Conservation (phyloP, 768 basidiomycete species). For the Psilocybe sp. region DNA sequence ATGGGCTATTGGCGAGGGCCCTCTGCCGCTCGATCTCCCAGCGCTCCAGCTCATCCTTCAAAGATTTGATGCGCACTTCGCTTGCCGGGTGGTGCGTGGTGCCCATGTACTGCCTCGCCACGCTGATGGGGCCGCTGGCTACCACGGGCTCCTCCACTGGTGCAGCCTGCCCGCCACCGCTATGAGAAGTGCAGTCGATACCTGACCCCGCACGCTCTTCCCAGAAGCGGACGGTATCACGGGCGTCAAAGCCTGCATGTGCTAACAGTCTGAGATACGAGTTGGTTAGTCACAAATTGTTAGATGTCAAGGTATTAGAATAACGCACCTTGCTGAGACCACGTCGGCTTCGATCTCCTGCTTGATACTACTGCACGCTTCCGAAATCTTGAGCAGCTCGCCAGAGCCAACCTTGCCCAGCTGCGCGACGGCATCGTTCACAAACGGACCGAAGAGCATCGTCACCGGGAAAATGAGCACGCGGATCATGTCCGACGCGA, state of each 20-base stretch:
- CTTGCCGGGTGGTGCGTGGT: conserved; percentile 62
- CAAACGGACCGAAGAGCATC: conserved; percentile 90
- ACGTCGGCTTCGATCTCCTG: conserved; percentile 94
- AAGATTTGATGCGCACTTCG: conserved; percentile 55
- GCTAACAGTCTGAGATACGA: conserved; percentile 69
- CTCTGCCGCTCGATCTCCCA: conserved; percentile 60
- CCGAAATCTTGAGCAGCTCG: conserved; percentile 68
- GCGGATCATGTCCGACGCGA: conserved; percentile 72
- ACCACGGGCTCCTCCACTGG: conserved; percentile 8
- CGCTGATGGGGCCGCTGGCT: conserved; percentile 17
- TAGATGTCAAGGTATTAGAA: background rate
- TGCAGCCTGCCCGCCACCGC: conserved; percentile 5
- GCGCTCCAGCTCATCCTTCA: conserved; percentile 64
- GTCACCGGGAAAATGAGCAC: conserved; percentile 85
- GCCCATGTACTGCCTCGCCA: conserved; percentile 49
- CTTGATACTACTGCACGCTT: conserved; percentile 72
- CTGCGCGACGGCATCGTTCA: conserved; percentile 89
- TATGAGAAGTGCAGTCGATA: conserved; percentile 36
- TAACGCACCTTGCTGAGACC: conserved; percentile 74
- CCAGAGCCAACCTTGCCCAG: conserved; percentile 75
- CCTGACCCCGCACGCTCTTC: conserved; percentile 47
- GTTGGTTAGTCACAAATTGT: conserved; percentile 2
- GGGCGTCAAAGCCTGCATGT: conserved; percentile 87
- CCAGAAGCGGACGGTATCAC: conserved; percentile 82
- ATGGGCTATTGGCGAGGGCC: conserved; percentile 12